Base-by-base conservation (phyloP, 208 protist species). In the Herpetomonas tarakana region DNA sequence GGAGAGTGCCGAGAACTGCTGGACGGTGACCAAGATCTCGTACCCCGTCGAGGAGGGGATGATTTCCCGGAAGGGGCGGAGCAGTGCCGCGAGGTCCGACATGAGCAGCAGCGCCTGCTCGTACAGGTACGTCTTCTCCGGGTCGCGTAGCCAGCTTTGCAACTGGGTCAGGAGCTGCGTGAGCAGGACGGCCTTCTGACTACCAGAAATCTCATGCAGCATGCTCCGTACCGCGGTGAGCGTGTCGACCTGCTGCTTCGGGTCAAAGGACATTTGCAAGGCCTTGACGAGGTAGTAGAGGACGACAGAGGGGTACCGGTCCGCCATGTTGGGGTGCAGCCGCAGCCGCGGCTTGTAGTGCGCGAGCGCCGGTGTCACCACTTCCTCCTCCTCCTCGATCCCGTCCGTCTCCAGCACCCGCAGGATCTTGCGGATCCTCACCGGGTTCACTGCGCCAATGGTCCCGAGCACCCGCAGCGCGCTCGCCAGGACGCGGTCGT, bases 281-380 rank as follows among this genome's bases (percentile, higher is more conserved):
- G 84, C 79, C 58, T 87, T 88, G 22, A 93, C 82, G 22, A 93
- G 69, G 62, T 88, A 89, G 68, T 93, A 96, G 14, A 96, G 71
- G 25, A 93, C 72, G 22, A 84, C 80, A 7, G 82, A 89, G 1
- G 89, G 78, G 61, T 93, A 93, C 41, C 77, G 80, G 30, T 92
- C 83, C 12, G 66, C 72, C 69, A 96, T 82, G 28, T 87, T 70
- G 0, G 73, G 80, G 62, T 79, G 68, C 3, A 88, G 62, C 46
- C 89, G 81, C 65, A 91, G 76, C 6, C 79, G 86, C 41, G 83
- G 89, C 62, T 89, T 86, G 51, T 75, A 81, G 55, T 86, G 81
- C 26, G 84, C 79, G n/a, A 93, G 65, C 2, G 79, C 86, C 9
- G 80, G 70, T 7, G 86, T 92, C 57, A 88, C 83, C 27, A 90